These are phyloP conservation scores for Dryas octopetala DNA, from an alignment of 306 rosid genomes.

Conservation along the genomic window DNA sequence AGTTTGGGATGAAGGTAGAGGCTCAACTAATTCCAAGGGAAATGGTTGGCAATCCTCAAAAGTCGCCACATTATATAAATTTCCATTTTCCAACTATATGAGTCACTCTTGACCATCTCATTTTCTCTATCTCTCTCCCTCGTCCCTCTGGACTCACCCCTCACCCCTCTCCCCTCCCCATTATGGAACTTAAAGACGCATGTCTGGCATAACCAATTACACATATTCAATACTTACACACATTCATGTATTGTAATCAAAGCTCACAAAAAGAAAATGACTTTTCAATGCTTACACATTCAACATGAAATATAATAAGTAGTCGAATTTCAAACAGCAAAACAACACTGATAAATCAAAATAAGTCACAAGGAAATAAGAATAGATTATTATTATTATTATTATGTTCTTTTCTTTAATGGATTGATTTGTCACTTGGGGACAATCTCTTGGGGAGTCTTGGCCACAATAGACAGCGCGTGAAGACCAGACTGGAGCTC, in stretches of 20 bases:
- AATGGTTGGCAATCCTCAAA: slow-evolving; percentile 34
- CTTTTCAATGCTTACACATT: neutral
- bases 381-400: too few species aligned
- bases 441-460: slow-evolving; percentile 43
- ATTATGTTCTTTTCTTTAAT: neutral
- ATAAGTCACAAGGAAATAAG: neutral
- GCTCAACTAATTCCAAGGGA: slow-evolving; percentile 39
- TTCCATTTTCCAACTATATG: slow-evolving; percentile 4
- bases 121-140: too few species aligned
- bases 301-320: neutral
- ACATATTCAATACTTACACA: too few species aligned
- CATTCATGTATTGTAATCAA: too few species aligned
- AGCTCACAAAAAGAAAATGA: too few species aligned
- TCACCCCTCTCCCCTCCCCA: too few species aligned
- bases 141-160: too few species aligned
- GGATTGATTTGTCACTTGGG: neutral
- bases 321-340: neutral
- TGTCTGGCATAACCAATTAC: too few species aligned
- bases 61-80: slow-evolving; percentile 22
- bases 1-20: slow-evolving; percentile 10
- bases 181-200: too few species aligned
- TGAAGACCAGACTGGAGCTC: slow-evolving; percentile 65
- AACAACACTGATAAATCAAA: neutral
- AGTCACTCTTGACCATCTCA: too few species aligned
- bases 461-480: slow-evolving; percentile 63